These are phyloP conservation scores for Gelatoporia subvermispora DNA, from an alignment of 768 basidiomycete species.

Conservation along the genomic window DNA sequence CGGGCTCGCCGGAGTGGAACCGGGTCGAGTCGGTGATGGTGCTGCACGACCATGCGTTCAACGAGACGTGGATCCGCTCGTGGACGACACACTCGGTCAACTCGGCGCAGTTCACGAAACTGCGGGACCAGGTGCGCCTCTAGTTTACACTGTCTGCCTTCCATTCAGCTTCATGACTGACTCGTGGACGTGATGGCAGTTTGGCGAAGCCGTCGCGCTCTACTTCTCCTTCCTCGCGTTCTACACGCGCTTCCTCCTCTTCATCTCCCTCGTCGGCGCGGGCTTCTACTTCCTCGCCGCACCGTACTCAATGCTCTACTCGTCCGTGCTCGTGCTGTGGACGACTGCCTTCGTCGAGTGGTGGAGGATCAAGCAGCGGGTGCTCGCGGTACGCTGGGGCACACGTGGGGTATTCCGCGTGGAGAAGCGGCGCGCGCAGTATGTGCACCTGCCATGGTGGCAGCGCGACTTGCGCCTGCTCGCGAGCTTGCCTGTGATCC, in stretches of 20 bases:
- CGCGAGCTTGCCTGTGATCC: constrained; percentile 66
- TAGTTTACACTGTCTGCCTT: not conserved
- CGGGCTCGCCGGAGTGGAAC: constrained; percentile 68
- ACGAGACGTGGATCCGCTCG: constrained; percentile 69
- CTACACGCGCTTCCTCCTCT: constrained; percentile 75
- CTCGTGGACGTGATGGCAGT: constrained; percentile 33
- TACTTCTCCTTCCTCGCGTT: constrained; percentile 87
- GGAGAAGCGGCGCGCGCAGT: constrained; percentile 65
- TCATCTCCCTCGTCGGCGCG: constrained; percentile 70
- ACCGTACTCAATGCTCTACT: constrained; percentile 76
- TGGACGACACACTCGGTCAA: constrained; percentile 69
- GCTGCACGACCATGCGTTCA: constrained; percentile 80
- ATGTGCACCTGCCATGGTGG: constrained; percentile 60
- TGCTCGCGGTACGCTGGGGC: constrained; percentile 78
- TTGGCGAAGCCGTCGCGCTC: constrained; percentile 77
- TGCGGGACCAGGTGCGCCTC: constrained; percentile 61
- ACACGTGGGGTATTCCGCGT: constrained; percentile 73
- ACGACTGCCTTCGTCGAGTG: constrained; percentile 83
- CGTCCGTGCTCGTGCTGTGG: constrained; percentile 75
- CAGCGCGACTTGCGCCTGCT: constrained; percentile 62
- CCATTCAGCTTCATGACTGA: constrained; percentile 7
- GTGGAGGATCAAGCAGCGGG: constrained; percentile 86
- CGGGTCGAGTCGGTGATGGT: constrained; percentile 78
- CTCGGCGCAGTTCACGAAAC: constrained; percentile 58
- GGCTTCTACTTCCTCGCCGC: constrained; percentile 64